Evolutionary conservation across 495 filamentous ascomycete species (phyloP), one percentile per base, ranked within the genome.

Genomic region (Cenococcum geophilum): DNA sequence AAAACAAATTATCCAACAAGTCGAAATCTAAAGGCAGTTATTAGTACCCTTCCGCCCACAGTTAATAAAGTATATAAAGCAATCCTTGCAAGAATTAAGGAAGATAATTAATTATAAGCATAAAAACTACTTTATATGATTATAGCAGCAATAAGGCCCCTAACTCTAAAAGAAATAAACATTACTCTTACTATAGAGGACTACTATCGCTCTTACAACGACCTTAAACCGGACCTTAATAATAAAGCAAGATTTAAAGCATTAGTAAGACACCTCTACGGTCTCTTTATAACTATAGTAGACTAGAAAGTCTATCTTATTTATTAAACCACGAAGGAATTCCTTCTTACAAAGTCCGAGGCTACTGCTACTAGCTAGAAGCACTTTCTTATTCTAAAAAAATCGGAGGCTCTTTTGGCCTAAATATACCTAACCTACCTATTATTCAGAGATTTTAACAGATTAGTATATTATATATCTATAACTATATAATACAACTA

Each of bases 21-120:
- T 37, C 25, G 27, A 54, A 53, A 16, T 32, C 35, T 53, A 14
- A 49, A 55, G 32, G 51, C 35, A n/a, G 48, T 42, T 11, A 55
- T 55, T n/a, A 6, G 21, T 34, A 61, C 59, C 25, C 59, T 61
- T 43, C 59, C 59, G 35, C 20, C n/a, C 20, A 61, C n/a, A 32
- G 49, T 61, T 25, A 47, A 61, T 10, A 8, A 61, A 61, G 59
- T 36, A 43, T 61, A 61, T 55, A 50, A 61, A 32, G 20, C 34
- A 36, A 61, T 61, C 40, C 35, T 61, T 11, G 14, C 21, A 37
- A 57, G 35, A 45, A 55, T 43, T 35, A 45, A 53, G 45, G 40
- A 59, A n/a, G 34, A 58, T 40, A 42, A 58, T 48, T 48, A 32
- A 16, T 8, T 4, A 2, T 50, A 53, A 48, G 57, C 56, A 52